Conservation (phyloP, 805 yeast genomes). For the Cephaloascus albidus region DNA sequence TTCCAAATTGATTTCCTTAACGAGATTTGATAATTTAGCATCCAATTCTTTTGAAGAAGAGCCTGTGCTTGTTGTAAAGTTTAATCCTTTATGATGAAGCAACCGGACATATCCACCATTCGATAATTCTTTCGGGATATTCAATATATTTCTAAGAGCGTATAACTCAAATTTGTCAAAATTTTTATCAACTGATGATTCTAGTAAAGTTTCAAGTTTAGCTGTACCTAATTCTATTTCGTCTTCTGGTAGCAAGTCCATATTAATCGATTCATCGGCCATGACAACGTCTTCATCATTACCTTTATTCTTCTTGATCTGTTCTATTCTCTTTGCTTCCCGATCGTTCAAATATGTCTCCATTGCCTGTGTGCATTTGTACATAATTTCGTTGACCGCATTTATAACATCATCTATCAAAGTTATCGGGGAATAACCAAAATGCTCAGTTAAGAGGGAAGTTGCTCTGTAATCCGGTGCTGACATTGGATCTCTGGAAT, state of each 20-base stretch:
- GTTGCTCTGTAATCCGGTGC: constrained; percentile 26
- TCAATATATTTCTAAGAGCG: constrained; percentile 65
- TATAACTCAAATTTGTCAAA: constrained; percentile 85
- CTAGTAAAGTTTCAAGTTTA: constrained; percentile 66
- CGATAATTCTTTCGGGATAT: constrained; percentile 57
- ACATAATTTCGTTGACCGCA: constrained; percentile 76
- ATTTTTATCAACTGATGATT: constrained; percentile 66
- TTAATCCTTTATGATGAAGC: constrained; percentile 57
- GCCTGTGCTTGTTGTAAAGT: constrained; percentile 5
- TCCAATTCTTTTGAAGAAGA: constrained; percentile 13
- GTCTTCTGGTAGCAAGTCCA: constrained; percentile 15
- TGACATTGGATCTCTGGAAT: no score
- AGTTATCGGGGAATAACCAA: constrained; percentile 77
- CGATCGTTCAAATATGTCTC: constrained; percentile 48
- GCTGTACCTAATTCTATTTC: constrained; percentile 77
- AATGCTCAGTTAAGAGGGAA: constrained; percentile 69
- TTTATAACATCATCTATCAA: constrained; percentile 82
- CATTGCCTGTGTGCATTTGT: constrained; percentile 72
- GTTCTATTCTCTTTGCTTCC: constrained; percentile 10
- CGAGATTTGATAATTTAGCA: constrained; percentile 17
- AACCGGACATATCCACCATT: constrained; percentile 59
- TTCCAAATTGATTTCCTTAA: constrained; percentile 31
- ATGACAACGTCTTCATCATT: constrained; percentile 16
- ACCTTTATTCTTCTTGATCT: constrained; percentile 4
- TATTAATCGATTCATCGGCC: constrained; percentile 8